Percentiles rank a stretch among this genome's conserved stretches.
phyloP scores from a whole-genome alignment of 495 filamentous ascomycete genomes.

The Aspergillus mulundensis region DNA sequence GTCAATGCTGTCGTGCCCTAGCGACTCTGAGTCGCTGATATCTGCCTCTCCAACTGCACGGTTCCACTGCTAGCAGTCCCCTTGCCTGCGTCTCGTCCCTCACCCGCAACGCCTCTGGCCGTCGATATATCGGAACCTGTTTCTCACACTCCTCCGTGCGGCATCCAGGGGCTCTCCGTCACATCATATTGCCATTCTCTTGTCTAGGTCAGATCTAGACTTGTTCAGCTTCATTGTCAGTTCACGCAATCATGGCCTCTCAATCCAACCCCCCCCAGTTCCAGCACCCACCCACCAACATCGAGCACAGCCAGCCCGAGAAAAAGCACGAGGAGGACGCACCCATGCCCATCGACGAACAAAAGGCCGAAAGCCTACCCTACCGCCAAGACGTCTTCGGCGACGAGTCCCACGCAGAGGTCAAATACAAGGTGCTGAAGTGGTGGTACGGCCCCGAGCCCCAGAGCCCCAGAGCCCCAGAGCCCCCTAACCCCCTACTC shows the following conservation, averaged over 20 bases:
- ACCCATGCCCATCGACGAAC: not conserved
- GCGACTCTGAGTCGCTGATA: too few species aligned
- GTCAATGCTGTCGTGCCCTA: too few species aligned
- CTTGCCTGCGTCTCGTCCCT: not conserved
- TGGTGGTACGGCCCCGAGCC: not conserved
- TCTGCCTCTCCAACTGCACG: too few species aligned
- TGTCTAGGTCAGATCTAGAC: not conserved
- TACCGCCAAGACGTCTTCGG: slow-evolving; percentile 1
- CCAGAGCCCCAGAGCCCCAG: not conserved
- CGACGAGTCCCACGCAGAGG: slow-evolving; percentile 1
- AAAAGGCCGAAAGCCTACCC: not conserved
- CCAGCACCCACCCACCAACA: not conserved
- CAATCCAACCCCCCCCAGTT: not conserved
- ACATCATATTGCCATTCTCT: not conserved
- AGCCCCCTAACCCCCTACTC: too few species aligned
- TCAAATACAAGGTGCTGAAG: not conserved
- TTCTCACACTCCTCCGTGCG: not conserved
- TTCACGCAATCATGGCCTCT: not conserved
- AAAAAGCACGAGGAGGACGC: not conserved
- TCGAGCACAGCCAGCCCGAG: not conserved
- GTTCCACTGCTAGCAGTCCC: not conserved
- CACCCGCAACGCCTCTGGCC: not conserved
- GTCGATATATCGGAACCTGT: not conserved
- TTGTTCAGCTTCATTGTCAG: not conserved
- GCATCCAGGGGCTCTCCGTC: not conserved